These are phyloP conservation scores for Dipsacomyces acuminosporus DNA, from an alignment of 371 early-diverging fungal genomes.

Conservation along the genomic window DNA sequence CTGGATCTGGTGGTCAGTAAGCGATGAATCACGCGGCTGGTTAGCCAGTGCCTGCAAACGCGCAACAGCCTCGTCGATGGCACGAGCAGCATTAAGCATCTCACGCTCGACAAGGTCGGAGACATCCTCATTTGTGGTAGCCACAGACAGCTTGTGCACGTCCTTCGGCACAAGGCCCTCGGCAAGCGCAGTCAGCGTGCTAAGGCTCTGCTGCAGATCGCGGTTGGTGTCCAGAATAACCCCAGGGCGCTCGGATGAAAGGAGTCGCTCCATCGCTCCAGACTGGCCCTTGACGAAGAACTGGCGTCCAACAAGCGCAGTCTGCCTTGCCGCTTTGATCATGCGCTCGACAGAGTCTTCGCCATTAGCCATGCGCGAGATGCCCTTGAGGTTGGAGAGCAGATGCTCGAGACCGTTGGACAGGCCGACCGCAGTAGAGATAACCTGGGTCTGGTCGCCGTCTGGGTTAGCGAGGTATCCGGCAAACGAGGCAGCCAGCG, in stretches of 20 bases:
- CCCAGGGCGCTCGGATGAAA: conserved; percentile 65
- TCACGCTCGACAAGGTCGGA: conserved; percentile 89
- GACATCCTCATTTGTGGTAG: conserved; percentile 71
- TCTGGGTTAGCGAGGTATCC: conserved; percentile 73
- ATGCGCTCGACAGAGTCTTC: conserved; percentile 79
- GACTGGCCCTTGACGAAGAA: conserved; percentile 89
- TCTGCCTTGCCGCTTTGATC: conserved; percentile 58
- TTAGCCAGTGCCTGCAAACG: conserved; percentile 74
- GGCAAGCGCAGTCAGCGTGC: conserved; percentile 65
- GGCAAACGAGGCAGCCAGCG: conserved; percentile 71
- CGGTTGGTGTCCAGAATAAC: conserved; percentile 68
- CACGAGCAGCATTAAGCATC: conserved; percentile 87
- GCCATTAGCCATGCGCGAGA: conserved; percentile 73
- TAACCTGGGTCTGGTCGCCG: conserved; percentile 80
- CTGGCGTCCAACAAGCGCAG: conserved; percentile 61
- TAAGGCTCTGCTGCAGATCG: conserved; percentile 67
- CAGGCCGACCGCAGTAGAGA: conserved; percentile 73
- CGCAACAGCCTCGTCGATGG: conserved; percentile 87
- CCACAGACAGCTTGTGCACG: conserved; percentile 55
- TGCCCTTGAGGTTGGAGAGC: conserved; percentile 82
- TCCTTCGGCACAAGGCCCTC: conserved; percentile 72
- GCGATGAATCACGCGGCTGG: conserved; percentile 65
- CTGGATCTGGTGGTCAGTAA: conserved; percentile 72
- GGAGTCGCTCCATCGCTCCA: conserved; percentile 61
- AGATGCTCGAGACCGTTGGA: conserved; percentile 81